These are phyloP conservation scores for Dactylellina haptotyla DNA, from an alignment of 2,329 filamentous ascomycete genomes.

Conservation along the genomic window DNA sequence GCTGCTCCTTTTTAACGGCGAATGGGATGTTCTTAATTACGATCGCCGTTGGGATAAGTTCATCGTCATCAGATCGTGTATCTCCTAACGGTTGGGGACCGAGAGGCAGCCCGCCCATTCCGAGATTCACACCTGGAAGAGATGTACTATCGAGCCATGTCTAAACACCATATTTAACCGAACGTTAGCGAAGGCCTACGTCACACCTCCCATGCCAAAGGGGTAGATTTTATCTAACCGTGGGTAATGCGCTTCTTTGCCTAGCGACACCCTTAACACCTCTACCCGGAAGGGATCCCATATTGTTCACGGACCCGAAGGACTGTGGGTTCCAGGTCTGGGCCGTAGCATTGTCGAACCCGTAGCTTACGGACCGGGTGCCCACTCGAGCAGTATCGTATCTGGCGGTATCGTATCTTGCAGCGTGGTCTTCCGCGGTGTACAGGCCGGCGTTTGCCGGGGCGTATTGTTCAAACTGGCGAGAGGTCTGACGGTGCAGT, in stretches of 20 bases:
- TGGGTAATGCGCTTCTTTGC: slow-evolving; percentile 58
- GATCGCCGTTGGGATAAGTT: slow-evolving; percentile 96
- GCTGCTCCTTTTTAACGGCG: slow-evolving; percentile 94
- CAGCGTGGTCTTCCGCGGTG: slow-evolving; percentile 72
- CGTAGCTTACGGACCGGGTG: slow-evolving; percentile 71
- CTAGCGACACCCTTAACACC: slow-evolving; percentile 59
- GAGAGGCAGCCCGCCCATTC: slow-evolving; percentile 59
- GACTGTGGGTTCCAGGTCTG: slow-evolving; percentile 83
- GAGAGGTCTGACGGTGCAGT: slow-evolving; percentile 76
- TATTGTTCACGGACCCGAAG: slow-evolving; percentile 72
- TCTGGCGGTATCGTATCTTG: slow-evolving; percentile 63
- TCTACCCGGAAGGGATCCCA: slow-evolving; percentile 71
- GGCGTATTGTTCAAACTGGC: slow-evolving; percentile 79
- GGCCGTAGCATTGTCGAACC: slow-evolving; percentile 74
- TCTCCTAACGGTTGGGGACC: slow-evolving; percentile 62
- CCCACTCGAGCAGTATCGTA: slow-evolving; percentile 69
- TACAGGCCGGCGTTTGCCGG: slow-evolving; percentile 75
- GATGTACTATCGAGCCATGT: slow-evolving; percentile 59
- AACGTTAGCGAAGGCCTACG: slow-evolving; percentile 13
- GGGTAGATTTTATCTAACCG: slow-evolving; percentile 54
- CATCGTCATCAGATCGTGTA: slow-evolving; percentile 70
- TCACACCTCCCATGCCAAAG: not conserved
- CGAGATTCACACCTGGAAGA: slow-evolving; percentile 61
- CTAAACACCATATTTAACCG: slow-evolving; percentile 43
- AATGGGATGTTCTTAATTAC: slow-evolving; percentile 99